Evolutionary conservation across 768 basidiomycete genomes (phyloP).

Genomic region (Hericium erinaceus): DNA sequence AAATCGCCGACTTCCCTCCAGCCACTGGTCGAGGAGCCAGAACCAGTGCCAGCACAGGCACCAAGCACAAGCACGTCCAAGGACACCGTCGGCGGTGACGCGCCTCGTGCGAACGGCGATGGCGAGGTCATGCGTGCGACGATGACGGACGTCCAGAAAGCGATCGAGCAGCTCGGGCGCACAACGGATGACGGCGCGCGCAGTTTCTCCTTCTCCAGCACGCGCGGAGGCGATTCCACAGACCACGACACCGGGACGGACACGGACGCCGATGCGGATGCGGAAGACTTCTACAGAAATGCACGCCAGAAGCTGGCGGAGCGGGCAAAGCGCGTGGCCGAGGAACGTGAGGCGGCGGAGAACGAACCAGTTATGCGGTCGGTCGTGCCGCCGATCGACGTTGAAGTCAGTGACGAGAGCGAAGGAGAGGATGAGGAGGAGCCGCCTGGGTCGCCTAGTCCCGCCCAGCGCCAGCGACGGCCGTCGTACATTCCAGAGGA

Average conservation of each 20-base stretch:
- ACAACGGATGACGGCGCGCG: slow-evolving; percentile 45
- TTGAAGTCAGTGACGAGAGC: slow-evolving; percentile 74
- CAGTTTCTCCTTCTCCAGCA: slow-evolving; percentile 74
- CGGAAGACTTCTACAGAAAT: slow-evolving; percentile 56
- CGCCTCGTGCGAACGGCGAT: slow-evolving; percentile 11
- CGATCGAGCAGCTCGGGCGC: slow-evolving; percentile 77
- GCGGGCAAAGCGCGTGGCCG: slow-evolving; percentile 54
- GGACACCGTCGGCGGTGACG: background rate
- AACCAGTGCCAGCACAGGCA: background rate
- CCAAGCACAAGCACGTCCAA: background rate
- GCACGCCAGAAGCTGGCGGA: slow-evolving; percentile 61
- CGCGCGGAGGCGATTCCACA: slow-evolving; percentile 43
- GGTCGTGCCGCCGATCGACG: slow-evolving; percentile 55
- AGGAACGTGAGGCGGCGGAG: slow-evolving; percentile 39
- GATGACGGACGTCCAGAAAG: slow-evolving; percentile 83
- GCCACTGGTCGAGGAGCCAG: slow-evolving; percentile 32
- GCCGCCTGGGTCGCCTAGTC: background rate
- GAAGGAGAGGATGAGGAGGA: slow-evolving; percentile 48
- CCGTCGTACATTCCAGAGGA: slow-evolving; percentile 65
- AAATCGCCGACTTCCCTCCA: slow-evolving; percentile 24
- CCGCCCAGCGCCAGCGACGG: background rate
- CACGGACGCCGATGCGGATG: slow-evolving; percentile 37
- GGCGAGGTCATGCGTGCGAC: slow-evolving; percentile 76
- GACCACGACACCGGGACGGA: slow-evolving; percentile 45
- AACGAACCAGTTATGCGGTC: slow-evolving; percentile 20